Base-by-base conservation (phyloP, 139 green algal species). In the Coelastrella sp. region DNA sequence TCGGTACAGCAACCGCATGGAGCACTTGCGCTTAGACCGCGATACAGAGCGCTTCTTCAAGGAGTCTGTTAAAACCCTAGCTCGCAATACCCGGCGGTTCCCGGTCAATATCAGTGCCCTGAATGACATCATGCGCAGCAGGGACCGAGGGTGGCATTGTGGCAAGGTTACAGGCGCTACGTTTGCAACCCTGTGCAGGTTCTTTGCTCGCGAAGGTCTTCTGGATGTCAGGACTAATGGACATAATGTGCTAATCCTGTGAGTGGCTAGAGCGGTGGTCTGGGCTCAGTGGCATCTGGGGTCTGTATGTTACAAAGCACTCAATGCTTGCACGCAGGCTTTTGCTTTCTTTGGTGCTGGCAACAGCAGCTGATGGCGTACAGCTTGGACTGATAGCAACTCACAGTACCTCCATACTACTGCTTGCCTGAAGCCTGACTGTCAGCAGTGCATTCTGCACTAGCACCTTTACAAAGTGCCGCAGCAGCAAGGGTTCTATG, bases 41-140 rank as follows among this genome's bases (percentile, higher is more conserved):
- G 16, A 73, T 22, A 86, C 64, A 17, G 61, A 74, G 16, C 20
- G 32, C 19, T 20, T 80, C 1, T 90, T 90, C 14, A 71, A 57
- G 16, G 86, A 85, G 14, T 76, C 86, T 8, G 76, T 80, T 4
- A n/a, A 73, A n/a, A 65, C 60, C 58, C 61, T 90, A 19, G 66
- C 83, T 5, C 83, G 83, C 68, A 61, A 14, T 5, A 75, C n/a
- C 11, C 57, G 74, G 16, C 86, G 86, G 60, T 78, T 80, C 61
- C 86, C 86, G 5, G 73, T 90, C 75, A 90, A 90, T 65, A 85
- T 90, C 76, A 86, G 76, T 47, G 56, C 14, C 86, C 14, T 90
- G 22, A 90, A 90, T 10, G 86, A 90, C 86, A 90, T 86, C 76
- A 90, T 90, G 86, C 76, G 86, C 47, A 47, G 23, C 56, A 85